Evolutionary conservation across 805 yeast species (phyloP), one percentile per base, ranked within the genome.

Genomic region (Ogataea ramenticola): DNA sequence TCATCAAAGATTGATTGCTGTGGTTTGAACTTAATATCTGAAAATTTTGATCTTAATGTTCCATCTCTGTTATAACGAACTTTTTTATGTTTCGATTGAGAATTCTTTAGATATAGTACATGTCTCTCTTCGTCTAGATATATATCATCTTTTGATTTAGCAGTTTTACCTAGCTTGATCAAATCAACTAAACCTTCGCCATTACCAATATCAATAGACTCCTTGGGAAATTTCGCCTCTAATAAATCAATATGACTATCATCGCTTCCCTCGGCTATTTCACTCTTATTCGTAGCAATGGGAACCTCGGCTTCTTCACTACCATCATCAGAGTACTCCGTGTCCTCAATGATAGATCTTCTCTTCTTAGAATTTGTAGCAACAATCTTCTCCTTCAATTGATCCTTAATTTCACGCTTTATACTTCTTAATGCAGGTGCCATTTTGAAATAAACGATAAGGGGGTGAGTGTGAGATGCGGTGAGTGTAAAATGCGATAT

Each of bases 1-100:
- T 71, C 64, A 55, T 82, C 90, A 48, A 82, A 70, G 16, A 82
- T 79, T 8, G 75, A 61, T 4, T 72, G 59, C 29, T 73, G 55
- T 9, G 62, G 55, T 20, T 52, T 51, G 51, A 79, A 78, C 22
- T 67, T 67, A 19, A 77, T 67, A 56, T 80, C 86, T 4, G 72
- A 71, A 53, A 79, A 79, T 43, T 74, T 68, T 3, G 82, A 78
- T 26, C 74, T 60, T 48, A 67, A 67, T 35, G 62, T 38, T 5
- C 70, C 70, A 40, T 66, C 65, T 19, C 48, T 46, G 9, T 51
- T 52, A 46, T 51, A 53, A 32, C 65, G 45, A 19, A 34, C n/a
- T 19, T n/a, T n/a, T 37, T 36, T 36, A 16, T 36, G 12, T 4
- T 24, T 26, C 7, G 22, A 16, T 6, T 24, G n/a, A 10, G 41